These are phyloP conservation scores for Coprinopsis marcescibilis DNA, from an alignment of 768 basidiomycete species.

Conservation along the genomic window DNA sequence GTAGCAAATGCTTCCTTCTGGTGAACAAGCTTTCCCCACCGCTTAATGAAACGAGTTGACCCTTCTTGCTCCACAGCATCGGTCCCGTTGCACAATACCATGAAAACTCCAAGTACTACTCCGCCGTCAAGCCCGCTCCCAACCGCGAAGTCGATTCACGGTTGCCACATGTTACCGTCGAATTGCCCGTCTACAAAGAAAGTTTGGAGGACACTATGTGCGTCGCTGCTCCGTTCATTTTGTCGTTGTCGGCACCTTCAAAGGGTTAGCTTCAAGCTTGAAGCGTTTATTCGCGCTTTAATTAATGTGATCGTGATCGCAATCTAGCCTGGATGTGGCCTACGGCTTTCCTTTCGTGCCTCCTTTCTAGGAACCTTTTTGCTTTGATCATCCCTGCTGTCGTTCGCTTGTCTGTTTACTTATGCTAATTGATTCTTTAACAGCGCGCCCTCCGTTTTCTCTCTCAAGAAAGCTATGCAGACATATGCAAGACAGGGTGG, in stretches of 20 bases:
- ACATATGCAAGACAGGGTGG: slow-evolving; percentile 91
- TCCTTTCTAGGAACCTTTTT: too few species aligned
- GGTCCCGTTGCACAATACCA: slow-evolving; percentile 84
- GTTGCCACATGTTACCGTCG: slow-evolving; percentile 72
- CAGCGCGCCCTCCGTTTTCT: slow-evolving; percentile 70
- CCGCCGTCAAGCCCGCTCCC: slow-evolving; percentile 54
- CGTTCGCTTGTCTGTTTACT: not conserved
- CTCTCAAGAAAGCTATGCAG: slow-evolving; percentile 81
- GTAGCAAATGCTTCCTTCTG: slow-evolving; percentile 58
- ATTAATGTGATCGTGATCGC: too few species aligned
- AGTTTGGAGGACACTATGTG: slow-evolving; percentile 78
- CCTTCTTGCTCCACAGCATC: slow-evolving; percentile 33
- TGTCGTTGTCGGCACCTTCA: too few species aligned
- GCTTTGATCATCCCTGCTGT: not conserved
- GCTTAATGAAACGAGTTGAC: slow-evolving; percentile 17
- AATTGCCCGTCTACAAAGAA: slow-evolving; percentile 89
- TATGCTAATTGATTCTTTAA: not conserved
- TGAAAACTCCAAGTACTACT: slow-evolving; percentile 82
- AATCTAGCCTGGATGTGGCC: too few species aligned
- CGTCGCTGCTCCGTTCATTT: too few species aligned
- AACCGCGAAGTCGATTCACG: slow-evolving; percentile 58
- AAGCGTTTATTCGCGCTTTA: too few species aligned
- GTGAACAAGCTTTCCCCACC: slow-evolving; percentile 31
- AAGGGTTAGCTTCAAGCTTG: too few species aligned
- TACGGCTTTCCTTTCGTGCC: too few species aligned